phyloP scores from a whole-genome alignment of 1,284 basidiomycete genomes.

The Trichosporon asahii region DNA sequence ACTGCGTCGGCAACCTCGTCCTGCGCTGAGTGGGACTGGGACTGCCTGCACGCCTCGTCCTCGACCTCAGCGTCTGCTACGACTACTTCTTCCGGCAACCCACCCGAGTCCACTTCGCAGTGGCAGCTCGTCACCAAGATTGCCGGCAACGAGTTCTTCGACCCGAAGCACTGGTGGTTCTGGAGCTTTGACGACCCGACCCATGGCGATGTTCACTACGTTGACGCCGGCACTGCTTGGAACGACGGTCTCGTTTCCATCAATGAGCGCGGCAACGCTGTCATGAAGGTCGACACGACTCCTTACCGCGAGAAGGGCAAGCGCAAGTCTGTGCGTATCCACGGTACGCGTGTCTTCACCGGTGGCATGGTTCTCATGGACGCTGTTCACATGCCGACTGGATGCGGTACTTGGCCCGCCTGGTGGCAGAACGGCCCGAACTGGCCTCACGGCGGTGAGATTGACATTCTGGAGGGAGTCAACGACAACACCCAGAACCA shows the following conservation, averaged over 20 bases:
- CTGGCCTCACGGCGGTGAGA: slow-evolving; percentile 58
- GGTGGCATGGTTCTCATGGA: slow-evolving; percentile 72
- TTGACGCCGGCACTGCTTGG: slow-evolving; percentile 35
- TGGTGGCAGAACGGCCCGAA: slow-evolving; percentile 54
- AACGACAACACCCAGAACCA: slow-evolving; percentile 52
- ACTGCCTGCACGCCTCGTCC: slow-evolving; percentile 7
- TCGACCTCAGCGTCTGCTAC: slow-evolving; percentile 15
- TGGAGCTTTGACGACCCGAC: slow-evolving; percentile 72
- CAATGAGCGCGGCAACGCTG: slow-evolving; percentile 67
- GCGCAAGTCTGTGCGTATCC: slow-evolving; percentile 71
- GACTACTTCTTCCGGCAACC: slow-evolving; percentile 19
- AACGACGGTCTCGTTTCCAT: slow-evolving; percentile 54
- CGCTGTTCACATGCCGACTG: slow-evolving; percentile 82
- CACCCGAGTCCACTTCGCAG: slow-evolving; percentile 26
- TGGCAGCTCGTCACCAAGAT: slow-evolving; percentile 40
- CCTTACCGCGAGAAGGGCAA: slow-evolving; percentile 59
- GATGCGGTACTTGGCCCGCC: slow-evolving; percentile 71
- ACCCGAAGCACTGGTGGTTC: slow-evolving; percentile 70
- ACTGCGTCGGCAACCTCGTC: slow-evolving; percentile 25
- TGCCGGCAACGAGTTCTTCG: slow-evolving; percentile 61
- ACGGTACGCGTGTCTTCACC: slow-evolving; percentile 60
- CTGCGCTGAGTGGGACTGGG: slow-evolving; percentile 16
- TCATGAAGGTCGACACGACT: slow-evolving; percentile 83
- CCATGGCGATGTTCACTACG: slow-evolving; percentile 60
- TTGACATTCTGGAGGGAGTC: slow-evolving; percentile 58